Base-by-base conservation (phyloP, 2,329 filamentous ascomycete species). In the Fusarium tjaetaba region DNA sequence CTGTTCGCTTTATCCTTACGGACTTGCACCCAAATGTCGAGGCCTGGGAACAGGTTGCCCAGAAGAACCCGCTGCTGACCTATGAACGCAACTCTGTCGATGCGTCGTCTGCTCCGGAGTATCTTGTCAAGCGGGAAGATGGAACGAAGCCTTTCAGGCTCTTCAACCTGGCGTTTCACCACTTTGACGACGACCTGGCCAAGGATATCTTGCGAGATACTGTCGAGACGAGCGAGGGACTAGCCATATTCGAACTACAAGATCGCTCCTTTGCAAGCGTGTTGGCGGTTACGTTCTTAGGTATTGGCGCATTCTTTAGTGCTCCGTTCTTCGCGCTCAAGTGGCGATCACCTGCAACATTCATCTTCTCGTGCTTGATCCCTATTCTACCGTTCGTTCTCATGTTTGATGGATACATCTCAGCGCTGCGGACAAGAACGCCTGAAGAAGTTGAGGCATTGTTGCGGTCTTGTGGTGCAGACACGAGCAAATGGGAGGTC, bases 231-330 rank as follows among this genome's bases (percentile, higher is more conserved):
- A 88, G 89, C 59, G 87, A 92, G 70, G 92, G 89, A 0, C 91
- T 94, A 75, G 91, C 87, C 14, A 93, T 95, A 68, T 90, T 94
- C 70, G 92, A 94, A 81, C 86, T 94, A n/a, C 92, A 94, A 80
- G 90, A 92, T 73, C 88, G 92, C 38, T 85, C 85, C 22, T 72
- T 90, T 4, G 80, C 85, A 5, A 88, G 89, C 39, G 80, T 92
- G 45, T 68, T 91, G 28, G 86, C 87, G 7, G 84, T 88, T 48
- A 81, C 87, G 41, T 74, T 88, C 16, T 84, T 91, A 65, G 88
- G 88, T 11, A 71, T 89, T 45, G 85, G 86, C 51, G 85, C 88
- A 69, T 71, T 91, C 22, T 71, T 87, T 30, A 78, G 86, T 34
- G 87, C 88, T 3, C 89, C 89, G 1, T 82, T 87, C 67, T 87